These are phyloP conservation scores for Penicillium desertorum DNA, from an alignment of 495 filamentous ascomycete genomes.

Conservation along the genomic window DNA sequence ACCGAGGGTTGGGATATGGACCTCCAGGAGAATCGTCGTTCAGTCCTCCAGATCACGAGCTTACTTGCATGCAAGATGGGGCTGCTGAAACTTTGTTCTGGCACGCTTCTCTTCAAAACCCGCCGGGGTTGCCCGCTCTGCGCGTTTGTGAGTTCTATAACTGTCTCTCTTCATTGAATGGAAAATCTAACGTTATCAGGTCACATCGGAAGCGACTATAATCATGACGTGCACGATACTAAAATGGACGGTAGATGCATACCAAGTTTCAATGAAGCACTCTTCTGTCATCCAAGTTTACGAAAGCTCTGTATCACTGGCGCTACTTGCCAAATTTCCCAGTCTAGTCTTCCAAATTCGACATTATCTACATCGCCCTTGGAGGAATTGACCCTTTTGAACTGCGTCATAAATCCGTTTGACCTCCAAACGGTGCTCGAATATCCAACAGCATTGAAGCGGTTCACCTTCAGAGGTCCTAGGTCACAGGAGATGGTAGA, in stretches of 20 bases:
- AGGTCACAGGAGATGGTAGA: background rate
- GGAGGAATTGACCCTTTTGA: conserved; percentile 6
- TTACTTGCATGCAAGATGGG: background rate
- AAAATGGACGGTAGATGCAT: background rate
- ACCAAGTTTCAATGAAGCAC: background rate
- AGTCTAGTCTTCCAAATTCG: too few relatives aligned
- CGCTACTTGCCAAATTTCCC: background rate
- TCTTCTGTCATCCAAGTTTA: conserved; percentile 4
- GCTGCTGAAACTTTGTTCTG: background rate
- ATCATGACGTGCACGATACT: background rate
- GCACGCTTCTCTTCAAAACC: background rate
- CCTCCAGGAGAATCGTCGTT: background rate
- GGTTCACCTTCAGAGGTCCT: conserved; percentile 1
- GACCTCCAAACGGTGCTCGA: background rate
- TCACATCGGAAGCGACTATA: conserved; percentile 3
- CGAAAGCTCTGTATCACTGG: conserved; percentile 4
- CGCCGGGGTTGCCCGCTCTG: background rate
- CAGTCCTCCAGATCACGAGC: background rate
- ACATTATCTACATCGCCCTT: background rate
- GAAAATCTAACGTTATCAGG: background rate
- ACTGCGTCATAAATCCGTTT: background rate
- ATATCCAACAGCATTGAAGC: background rate
- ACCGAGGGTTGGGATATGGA: background rate
- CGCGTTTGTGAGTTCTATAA: conserved; percentile 4
- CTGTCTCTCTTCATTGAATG: too few relatives aligned